Evolutionary conservation across 2,329 filamentous ascomycete genomes (phyloP), one percentile per base, ranked within the genome.

Genomic region (Cercospora berteroae): DNA sequence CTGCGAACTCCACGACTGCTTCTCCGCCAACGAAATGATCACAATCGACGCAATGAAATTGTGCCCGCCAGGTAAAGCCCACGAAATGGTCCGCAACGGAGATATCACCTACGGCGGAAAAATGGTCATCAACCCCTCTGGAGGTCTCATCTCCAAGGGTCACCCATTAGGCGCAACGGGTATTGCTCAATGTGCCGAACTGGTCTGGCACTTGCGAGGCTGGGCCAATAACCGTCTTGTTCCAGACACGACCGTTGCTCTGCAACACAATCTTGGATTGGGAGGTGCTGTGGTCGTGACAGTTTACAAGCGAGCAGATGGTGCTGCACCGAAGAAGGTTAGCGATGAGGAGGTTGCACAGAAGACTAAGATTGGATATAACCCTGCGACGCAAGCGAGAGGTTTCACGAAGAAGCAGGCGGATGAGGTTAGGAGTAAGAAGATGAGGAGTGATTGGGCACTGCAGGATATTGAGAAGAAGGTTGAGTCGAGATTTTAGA

Each of bases 1-100:
- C 18, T 93, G 92, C 77, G 94, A 98, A 82, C 83, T 98, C 68
- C 94, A 98, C 81, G 94, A 98, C 82, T 98, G 94, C 83, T 98
- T 98, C 86, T 93, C 90, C 13, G 89, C 94, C 39, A 98, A 98
- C 79, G 93, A 98, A 83, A 91, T 98, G 89, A 86, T 96, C 62
- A 89, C 89, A 2, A 88, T 98, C 62, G 94, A 98, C 77, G 92
- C 92, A 0, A 85, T 98, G 0, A 93, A 93, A 2, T 86, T 98
- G 8, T 78, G 85, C 36, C 88, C 88, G 67, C 87, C 85, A 18
- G 94, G 94, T 10, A 94, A 93, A 79, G 94, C 94, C 0, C 94
- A 97, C 78, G 93, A 97, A 81, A 88, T 97, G 80, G 93, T 98
- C 29, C 88, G 93, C 60, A 81, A 81, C 13, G 94, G 94, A 25